phyloP scores from a whole-genome alignment of 345 rosid species.

The Gossypium raimondii region DNA sequence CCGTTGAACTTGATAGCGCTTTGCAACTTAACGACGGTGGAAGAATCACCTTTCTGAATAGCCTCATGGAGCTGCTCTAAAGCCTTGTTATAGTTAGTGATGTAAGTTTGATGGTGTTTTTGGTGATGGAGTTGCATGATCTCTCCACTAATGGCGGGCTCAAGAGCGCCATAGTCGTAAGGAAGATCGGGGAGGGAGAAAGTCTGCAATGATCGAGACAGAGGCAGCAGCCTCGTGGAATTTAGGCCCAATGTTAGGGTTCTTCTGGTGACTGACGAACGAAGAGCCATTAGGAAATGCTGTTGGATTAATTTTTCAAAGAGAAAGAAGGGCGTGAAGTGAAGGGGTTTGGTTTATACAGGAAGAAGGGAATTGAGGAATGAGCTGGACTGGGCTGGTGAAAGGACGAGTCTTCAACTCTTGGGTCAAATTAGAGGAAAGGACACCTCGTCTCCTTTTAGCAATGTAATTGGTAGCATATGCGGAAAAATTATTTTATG shows the following conservation, averaged over 20 bases:
- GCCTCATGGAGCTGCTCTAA: slow-evolving; percentile 78
- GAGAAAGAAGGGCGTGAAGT: not conserved
- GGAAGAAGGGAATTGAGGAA: not conserved
- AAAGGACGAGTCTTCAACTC: no score
- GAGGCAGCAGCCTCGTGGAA: slow-evolving; percentile 11
- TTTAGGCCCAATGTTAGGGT: slow-evolving; percentile 28
- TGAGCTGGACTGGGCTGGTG: no score
- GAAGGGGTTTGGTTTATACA: not conserved
- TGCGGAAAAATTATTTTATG: no score
- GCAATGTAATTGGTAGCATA: no score
- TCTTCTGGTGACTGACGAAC: slow-evolving; percentile 36
- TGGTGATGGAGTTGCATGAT: slow-evolving; percentile 97
- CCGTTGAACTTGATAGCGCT: slow-evolving; percentile 95
- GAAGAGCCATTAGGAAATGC: slow-evolving; percentile 55
- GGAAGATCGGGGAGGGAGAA: slow-evolving; percentile 85
- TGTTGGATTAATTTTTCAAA: not conserved
- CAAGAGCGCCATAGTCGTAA: slow-evolving; percentile 81
- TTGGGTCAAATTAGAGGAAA: no score
- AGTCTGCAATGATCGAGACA: slow-evolving; percentile 49
- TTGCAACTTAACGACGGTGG: slow-evolving; percentile 66
- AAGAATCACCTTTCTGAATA: slow-evolving; percentile 55
- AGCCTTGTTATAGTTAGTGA: slow-evolving; percentile 85
- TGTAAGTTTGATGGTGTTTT: slow-evolving; percentile 90
- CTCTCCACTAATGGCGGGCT: slow-evolving; percentile 90
- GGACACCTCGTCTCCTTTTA: no score